Base-by-base conservation (phyloP, 164 flowering plant species). In the Umbilicus rupestris region DNA sequence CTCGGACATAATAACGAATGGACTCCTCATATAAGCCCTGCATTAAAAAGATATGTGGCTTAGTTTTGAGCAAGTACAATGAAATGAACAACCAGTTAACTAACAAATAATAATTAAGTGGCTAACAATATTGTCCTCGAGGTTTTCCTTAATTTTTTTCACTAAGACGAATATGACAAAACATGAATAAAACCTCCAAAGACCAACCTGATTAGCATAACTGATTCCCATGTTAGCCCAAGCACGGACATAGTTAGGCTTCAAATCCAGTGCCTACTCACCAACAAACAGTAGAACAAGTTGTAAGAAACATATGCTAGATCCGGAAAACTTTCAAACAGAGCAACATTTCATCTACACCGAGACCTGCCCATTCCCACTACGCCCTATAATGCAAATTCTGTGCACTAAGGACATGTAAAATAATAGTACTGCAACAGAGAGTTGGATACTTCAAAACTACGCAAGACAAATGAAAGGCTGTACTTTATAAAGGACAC, bases 181-280 rank as follows among this genome's bases (percentile, higher is more conserved):
- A 7, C 2, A 30, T 10, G 0, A 46, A 49, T 29, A 17, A 30
- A 28, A 31, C 42, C 20, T n/a, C 44, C 35, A 3, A 12, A 49
- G 16, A 69, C 76, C 39, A 67, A 93, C 99, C 93, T 91, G 96
- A 72, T 94, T 94, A 39, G 97, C 97, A 62, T 78, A 91, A 69
- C 97, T 89, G 76, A 94, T 94, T 22, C 98, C 98, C 96, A 94
- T 94, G 80, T 94, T 94, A 58, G 96, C 99, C 97, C 99, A 94
- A 58, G 97, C 99, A 63, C 97, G 96, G 65, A 91, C 97, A 77
- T 94, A 94, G 70, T 94, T 94, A 65, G 99, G 97, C 78, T 94
- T 94, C 82, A 94, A 78, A 80, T 94, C 96, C 35, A 94, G 75
- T 16, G 99, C 99, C 98, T 94, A 77, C 45, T 49, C 71, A 73